These are phyloP conservation scores for Guillardia theta DNA, from an alignment of 78 protist species.

Conservation along the genomic window DNA sequence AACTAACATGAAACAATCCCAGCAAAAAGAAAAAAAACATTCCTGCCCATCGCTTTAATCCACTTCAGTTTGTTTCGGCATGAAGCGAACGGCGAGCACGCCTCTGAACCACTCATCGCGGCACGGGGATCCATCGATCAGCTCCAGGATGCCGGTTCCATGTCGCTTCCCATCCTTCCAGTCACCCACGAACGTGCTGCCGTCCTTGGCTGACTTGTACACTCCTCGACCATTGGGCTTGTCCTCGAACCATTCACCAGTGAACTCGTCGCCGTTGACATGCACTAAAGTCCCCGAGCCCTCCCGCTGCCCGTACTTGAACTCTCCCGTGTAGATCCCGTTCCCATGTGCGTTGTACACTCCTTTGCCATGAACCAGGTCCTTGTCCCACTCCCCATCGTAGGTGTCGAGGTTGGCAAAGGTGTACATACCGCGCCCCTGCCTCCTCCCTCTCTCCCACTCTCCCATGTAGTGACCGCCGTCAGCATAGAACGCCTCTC, in stretches of 20 bases:
- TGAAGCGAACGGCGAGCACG: slow-evolving; percentile 8
- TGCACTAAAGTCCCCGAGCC: neutral
- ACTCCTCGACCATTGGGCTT: slow-evolving; percentile 8
- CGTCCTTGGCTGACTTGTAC: neutral
- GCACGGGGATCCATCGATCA: neutral
- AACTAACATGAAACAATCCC: too few species aligned
- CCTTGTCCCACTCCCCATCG: neutral
- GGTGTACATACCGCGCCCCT: slow-evolving; percentile 7
- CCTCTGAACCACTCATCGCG: slow-evolving; percentile 1
- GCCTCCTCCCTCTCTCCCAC: neutral
- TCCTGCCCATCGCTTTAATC: too few species aligned
- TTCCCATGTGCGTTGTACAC: slow-evolving; percentile 12
- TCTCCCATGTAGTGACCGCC: neutral
- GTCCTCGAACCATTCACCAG: slow-evolving; percentile 3
- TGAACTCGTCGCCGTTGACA: slow-evolving; percentile 19
- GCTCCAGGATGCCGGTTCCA: neutral
- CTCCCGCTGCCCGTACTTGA: neutral
- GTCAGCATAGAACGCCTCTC: neutral
- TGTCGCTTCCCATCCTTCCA: slow-evolving; percentile 10
- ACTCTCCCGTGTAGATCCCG: slow-evolving; percentile 2
- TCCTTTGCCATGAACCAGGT: neutral
- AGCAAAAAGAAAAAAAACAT: too few species aligned
- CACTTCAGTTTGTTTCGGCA: too few species aligned
- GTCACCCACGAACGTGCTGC: neutral
- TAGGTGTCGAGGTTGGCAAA: neutral